These are phyloP conservation scores for Silene noctiflora DNA, from an alignment of 179 eudicot genomes.

Conservation along the genomic window DNA sequence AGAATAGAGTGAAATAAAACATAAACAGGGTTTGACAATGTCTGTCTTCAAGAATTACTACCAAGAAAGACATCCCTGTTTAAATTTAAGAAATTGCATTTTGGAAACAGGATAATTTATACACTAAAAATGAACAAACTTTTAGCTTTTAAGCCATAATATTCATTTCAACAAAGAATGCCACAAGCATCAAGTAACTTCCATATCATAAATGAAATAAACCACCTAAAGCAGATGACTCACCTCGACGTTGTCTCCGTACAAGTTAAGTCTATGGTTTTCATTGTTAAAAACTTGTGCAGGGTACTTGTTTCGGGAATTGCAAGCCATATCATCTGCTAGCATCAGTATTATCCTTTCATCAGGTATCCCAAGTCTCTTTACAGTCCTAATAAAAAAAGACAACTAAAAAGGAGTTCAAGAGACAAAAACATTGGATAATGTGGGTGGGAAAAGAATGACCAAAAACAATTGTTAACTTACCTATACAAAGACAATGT, in stretches of 20 bases:
- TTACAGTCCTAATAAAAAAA: slow-evolving; percentile 67
- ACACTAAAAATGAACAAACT: background rate
- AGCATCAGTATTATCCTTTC: slow-evolving; percentile 96
- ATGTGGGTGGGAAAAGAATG: background rate
- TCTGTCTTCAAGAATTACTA: background rate
- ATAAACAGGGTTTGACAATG: background rate
- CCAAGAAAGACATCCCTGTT: background rate
- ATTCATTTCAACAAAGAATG: background rate
- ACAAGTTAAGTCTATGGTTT: slow-evolving; percentile 87
- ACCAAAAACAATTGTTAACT: background rate
- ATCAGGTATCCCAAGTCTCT: slow-evolving; percentile 93
- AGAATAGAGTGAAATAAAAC: too few relatives aligned
- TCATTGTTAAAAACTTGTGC: slow-evolving; percentile 99
- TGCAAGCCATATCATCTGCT: slow-evolving; percentile 99
- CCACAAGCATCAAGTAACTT: background rate
- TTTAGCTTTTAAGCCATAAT: background rate
- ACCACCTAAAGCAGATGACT: background rate
- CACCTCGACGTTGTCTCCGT: slow-evolving; percentile 97
- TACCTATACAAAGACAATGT: slow-evolving; percentile 91
- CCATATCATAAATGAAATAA: background rate
- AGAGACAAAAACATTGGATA: background rate
- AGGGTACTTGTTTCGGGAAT: slow-evolving; percentile 91
- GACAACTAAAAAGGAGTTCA: background rate
- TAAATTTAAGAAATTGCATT: background rate
- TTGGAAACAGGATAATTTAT: background rate